These are phyloP conservation scores for Podaxis carcinomalis DNA, from an alignment of 768 basidiomycete genomes.

Conservation along the genomic window DNA sequence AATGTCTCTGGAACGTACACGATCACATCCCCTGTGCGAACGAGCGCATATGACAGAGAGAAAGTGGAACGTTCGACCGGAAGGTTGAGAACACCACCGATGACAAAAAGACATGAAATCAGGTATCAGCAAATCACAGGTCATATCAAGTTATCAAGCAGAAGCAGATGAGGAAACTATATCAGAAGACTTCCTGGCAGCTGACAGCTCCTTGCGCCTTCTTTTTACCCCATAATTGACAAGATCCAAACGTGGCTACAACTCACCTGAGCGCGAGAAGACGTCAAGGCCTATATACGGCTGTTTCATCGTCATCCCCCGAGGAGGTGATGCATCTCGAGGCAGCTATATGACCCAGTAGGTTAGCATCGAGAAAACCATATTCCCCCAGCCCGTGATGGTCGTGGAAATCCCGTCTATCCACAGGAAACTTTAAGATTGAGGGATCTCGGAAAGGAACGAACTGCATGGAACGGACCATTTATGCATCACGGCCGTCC, in stretches of 20 bases:
- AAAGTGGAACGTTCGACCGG: neutral
- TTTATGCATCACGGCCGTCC: neutral
- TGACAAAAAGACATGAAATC: neutral
- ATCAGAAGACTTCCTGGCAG: neutral
- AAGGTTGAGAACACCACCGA: neutral
- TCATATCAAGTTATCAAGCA: neutral
- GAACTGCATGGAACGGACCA: neutral
- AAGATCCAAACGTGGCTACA: neutral
- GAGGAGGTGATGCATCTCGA: neutral
- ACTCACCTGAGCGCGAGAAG: conserved; percentile 28
- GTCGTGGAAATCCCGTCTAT: neutral
- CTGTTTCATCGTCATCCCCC: conserved; percentile 19
- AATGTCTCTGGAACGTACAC: conserved; percentile 32
- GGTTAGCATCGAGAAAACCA: neutral
- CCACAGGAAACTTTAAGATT: conserved; percentile 3
- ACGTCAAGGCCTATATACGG: conserved; percentile 36
- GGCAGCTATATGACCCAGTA: conserved; percentile 23
- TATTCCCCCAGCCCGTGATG: conserved; percentile 1
- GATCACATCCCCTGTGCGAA: conserved; percentile 28
- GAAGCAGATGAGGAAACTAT: neutral
- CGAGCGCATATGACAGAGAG: neutral
- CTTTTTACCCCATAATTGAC: neutral
- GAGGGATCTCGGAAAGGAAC: neutral
- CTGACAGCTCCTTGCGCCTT: neutral
- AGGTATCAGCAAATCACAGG: neutral